Percentiles rank a stretch among this genome's conserved stretches.
Evolutionary conservation across 768 basidiomycete genomes (phyloP).

Genomic region (Amanita phalloides): DNA sequence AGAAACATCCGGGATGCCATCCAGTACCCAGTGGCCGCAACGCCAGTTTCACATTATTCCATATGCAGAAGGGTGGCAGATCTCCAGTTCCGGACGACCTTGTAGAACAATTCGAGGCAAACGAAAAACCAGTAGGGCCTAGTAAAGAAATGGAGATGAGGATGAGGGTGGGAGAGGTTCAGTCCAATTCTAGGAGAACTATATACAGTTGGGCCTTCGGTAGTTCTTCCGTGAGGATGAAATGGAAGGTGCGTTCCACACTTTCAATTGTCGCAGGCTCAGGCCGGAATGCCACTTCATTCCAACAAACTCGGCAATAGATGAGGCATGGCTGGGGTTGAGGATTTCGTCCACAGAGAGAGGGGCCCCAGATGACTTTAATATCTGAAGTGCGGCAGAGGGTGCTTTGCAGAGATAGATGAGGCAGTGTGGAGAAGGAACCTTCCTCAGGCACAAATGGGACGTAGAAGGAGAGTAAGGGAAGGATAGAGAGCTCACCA

Average conservation of each 20-base stretch:
- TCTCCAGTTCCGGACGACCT: conserved; percentile 30
- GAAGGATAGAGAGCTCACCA: conserved; percentile 30
- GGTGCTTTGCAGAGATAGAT: conserved; percentile 22
- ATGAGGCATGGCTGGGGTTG: conserved; percentile 31
- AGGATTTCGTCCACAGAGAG: conserved; percentile 71
- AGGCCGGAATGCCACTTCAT: conserved; percentile 45
- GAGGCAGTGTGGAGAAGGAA: conserved; percentile 34
- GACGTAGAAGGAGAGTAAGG: conserved; percentile 20
- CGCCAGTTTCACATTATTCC: too few species aligned
- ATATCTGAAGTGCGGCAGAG: conserved; percentile 35
- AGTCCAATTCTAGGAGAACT: conserved; percentile 71
- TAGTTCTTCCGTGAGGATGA: conserved; percentile 1
- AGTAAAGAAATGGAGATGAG: conserved; percentile 47
- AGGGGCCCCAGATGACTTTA: conserved; percentile 63
- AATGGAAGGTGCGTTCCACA: conserved; percentile 1
- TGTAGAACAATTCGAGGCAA: conserved; percentile 46
- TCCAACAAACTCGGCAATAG: conserved; percentile 48
- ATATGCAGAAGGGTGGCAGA: conserved; percentile 19
- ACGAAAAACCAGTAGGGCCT: conserved; percentile 57
- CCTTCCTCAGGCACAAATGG: conserved; percentile 36
- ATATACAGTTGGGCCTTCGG: conserved; percentile 27
- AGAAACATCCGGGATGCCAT: too few species aligned
- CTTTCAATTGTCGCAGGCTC: not conserved
- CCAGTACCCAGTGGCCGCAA: too few species aligned
- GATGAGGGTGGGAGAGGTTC: conserved; percentile 60